Percentiles rank a stretch among this genome's conserved stretches.
These are phyloP conservation scores for Dryas alaskensis DNA, from an alignment of 306 rosid species.

Conservation along the genomic window DNA sequence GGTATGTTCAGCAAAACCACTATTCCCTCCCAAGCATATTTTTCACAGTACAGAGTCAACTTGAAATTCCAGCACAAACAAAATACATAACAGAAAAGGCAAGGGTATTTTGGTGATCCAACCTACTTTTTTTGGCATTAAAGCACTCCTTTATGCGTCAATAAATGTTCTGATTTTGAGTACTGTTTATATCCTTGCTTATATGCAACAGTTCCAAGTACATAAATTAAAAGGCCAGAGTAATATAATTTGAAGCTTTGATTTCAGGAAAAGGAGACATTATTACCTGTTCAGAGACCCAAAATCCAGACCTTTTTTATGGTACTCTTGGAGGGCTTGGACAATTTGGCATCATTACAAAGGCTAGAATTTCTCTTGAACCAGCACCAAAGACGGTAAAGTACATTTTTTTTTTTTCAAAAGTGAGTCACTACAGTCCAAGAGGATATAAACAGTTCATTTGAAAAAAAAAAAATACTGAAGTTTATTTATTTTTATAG, in stretches of 20 bases:
- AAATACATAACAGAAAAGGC: neutral
- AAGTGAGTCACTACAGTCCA: constrained; percentile 3
- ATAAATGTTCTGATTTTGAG: neutral
- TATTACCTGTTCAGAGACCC: constrained; percentile 65
- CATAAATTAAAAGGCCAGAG: neutral
- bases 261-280: constrained; percentile 86
- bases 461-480: neutral
- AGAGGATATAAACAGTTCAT: neutral
- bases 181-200: neutral
- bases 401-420: neutral
- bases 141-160: neutral
- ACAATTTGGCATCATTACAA: constrained; percentile 90
- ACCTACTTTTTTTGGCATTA: neutral
- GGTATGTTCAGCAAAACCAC: constrained; percentile 43
- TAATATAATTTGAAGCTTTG: neutral
- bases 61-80: neutral
- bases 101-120: neutral
- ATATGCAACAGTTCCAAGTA: neutral
- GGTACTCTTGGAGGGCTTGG: constrained; percentile 96
- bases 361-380: constrained; percentile 84
- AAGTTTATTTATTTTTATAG: constrained; percentile 35
- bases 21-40: too few species aligned
- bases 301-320: constrained; percentile 69
- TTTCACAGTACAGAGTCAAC: constrained; percentile 10
- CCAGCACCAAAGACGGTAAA: constrained; percentile 82